These are phyloP conservation scores for Xylaria scruposa DNA, from an alignment of 495 filamentous ascomycete species.

Conservation along the genomic window DNA sequence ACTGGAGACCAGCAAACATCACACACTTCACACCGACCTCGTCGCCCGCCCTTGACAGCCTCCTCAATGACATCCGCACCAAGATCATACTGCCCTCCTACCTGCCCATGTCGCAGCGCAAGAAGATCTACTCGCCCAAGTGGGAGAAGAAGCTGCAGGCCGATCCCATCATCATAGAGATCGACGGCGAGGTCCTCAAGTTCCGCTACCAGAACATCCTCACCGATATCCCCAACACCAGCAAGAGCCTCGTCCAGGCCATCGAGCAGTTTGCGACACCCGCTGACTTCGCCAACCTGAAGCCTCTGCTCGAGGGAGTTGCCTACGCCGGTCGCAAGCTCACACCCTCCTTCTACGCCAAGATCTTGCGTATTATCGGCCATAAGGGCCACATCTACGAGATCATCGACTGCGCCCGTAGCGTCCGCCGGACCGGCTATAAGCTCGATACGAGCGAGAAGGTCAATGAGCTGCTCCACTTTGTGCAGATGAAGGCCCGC, in stretches of 20 bases:
- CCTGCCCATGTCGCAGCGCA: slow-evolving; percentile 61
- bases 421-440: slow-evolving; percentile 57
- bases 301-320: slow-evolving; percentile 64
- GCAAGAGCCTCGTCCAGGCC: slow-evolving; percentile 45
- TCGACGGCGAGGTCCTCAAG: slow-evolving; percentile 63
- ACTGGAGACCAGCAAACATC: slow-evolving; percentile 29
- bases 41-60: slow-evolving; percentile 43
- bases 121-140: slow-evolving; percentile 58
- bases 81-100: slow-evolving; percentile 70
- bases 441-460: slow-evolving; percentile 49
- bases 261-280: slow-evolving; percentile 58
- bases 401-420: slow-evolving; percentile 61
- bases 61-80: slow-evolving; percentile 62
- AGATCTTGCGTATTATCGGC: slow-evolving; percentile 52
- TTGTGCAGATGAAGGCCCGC: slow-evolving; percentile 57
- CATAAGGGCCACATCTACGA: slow-evolving; percentile 48
- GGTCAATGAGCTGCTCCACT: slow-evolving; percentile 56
- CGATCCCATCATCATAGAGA: slow-evolving; percentile 66
- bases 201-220: slow-evolving; percentile 56
- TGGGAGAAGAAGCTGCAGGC: slow-evolving; percentile 58
- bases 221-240: slow-evolving; percentile 43
- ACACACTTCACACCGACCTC: slow-evolving; percentile 44
- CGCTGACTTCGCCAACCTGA: slow-evolving; percentile 68
- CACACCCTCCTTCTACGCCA: slow-evolving; percentile 37
- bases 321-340: slow-evolving; percentile 49